phyloP scores from a whole-genome alignment of 108 stramenopile genomes.

The Nitzschia sp. region DNA sequence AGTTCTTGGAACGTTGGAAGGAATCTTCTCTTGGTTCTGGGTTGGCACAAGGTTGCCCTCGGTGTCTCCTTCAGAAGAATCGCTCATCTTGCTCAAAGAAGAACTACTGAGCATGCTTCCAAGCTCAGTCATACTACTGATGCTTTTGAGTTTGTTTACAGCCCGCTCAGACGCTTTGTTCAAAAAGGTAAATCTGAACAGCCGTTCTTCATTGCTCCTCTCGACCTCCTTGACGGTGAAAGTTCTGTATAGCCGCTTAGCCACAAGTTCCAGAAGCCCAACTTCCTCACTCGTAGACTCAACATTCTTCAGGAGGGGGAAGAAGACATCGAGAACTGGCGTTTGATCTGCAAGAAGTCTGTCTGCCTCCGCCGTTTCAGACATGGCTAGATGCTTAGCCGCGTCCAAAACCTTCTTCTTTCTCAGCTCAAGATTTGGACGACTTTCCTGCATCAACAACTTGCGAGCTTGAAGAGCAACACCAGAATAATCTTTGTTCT shows the following conservation, averaged over 20 bases:
- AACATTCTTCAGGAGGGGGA: slow-evolving; percentile 61
- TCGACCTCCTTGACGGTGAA: slow-evolving; percentile 72
- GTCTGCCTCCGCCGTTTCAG: slow-evolving; percentile 54
- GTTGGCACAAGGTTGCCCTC: slow-evolving; percentile 44
- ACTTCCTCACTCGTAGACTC: slow-evolving; percentile 51
- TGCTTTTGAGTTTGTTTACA: slow-evolving; percentile 61
- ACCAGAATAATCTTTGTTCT: slow-evolving; percentile 65
- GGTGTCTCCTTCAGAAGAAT: slow-evolving; percentile 53
- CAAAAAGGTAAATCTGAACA: slow-evolving; percentile 72
- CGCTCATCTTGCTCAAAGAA: slow-evolving; percentile 59
- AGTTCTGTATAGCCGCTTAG: slow-evolving; percentile 78
- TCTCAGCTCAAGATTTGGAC: slow-evolving; percentile 86
- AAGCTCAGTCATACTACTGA: slow-evolving; percentile 87
- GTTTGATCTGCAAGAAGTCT: slow-evolving; percentile 76
- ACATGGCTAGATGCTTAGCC: slow-evolving; percentile 44
- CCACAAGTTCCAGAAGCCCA: slow-evolving; percentile 81
- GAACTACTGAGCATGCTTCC: slow-evolving; percentile 65
- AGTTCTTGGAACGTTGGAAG: slow-evolving; percentile 58
- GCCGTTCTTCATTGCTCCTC: slow-evolving; percentile 39
- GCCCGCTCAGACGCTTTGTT: slow-evolving; percentile 70
- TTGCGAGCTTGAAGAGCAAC: slow-evolving; percentile 85
- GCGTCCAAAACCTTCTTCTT: slow-evolving; percentile 55
- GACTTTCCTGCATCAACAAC: slow-evolving; percentile 87
- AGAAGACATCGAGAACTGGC: slow-evolving; percentile 84
- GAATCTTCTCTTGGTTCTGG: slow-evolving; percentile 53